Conservation (phyloP, 306 rosid genomes). For the Vigna trinervia region DNA sequence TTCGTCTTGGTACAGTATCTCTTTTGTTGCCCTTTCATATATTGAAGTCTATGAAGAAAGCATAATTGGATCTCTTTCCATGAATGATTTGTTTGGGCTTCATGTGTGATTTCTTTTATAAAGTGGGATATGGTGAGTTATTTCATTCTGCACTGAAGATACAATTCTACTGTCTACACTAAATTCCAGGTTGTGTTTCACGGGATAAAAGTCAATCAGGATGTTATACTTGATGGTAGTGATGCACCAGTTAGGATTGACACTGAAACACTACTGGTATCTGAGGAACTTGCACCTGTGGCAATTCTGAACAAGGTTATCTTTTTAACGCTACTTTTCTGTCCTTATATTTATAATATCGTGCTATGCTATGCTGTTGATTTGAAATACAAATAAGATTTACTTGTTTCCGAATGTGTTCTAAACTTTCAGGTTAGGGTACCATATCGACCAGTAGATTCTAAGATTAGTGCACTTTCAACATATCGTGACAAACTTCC, state of each 20-base stretch:
- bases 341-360: conserved; percentile 24
- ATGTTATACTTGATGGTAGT: conserved; percentile 89
- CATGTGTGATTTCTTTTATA: conserved; percentile 4
- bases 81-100: conserved; percentile 37
- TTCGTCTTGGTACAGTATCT: neutral
- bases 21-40: neutral
- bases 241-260: conserved; percentile 90
- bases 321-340: conserved; percentile 22
- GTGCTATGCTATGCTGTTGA: conserved; percentile 32
- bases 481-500: conserved; percentile 88
- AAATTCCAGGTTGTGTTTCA: conserved; percentile 75
- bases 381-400: conserved; percentile 17
- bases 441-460: conserved; percentile 85
- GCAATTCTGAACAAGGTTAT: conserved; percentile 89
- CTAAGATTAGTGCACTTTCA: conserved; percentile 79
- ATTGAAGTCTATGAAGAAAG: conserved; percentile 17
- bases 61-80: conserved; percentile 1
- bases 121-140: conserved; percentile 22
- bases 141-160: conserved; percentile 38
- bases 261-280: conserved; percentile 76
- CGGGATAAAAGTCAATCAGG: conserved; percentile 74
- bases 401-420: conserved; percentile 29
- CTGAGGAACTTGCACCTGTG: conserved; percentile 87
- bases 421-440: conserved; percentile 68
- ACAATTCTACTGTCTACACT: conserved; percentile 38